Percentiles rank a stretch among this genome's conserved stretches.
Evolutionary conservation across 169 alveolate species (phyloP).

Genomic region (Besnoitia besnoiti): DNA sequence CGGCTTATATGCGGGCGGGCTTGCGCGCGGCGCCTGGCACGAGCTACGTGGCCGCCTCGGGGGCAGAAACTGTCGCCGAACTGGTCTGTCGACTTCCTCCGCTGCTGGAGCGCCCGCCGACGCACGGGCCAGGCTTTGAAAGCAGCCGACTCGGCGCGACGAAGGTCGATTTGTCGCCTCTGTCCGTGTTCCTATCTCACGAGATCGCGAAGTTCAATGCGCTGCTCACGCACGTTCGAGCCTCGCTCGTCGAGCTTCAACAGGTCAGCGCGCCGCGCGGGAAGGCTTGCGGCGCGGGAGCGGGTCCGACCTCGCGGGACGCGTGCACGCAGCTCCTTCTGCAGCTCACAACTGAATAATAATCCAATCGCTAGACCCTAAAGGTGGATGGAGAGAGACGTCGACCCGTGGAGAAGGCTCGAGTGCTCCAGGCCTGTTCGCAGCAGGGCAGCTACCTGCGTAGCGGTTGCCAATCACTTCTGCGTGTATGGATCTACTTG

Average conservation of each 20-base stretch:
- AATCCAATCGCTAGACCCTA: too few species aligned
- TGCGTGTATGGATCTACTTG: too few species aligned
- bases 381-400: too few species aligned
- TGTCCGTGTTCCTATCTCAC: constrained; percentile 43
- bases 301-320: too few species aligned
- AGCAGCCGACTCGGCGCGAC: constrained; percentile 4
- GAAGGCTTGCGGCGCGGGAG: too few species aligned
- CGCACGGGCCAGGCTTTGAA: not conserved
- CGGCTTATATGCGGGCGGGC: constrained; percentile 3
- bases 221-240: constrained; percentile 47
- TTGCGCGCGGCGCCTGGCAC: constrained; percentile 3
- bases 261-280: constrained; percentile 28
- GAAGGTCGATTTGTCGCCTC: constrained; percentile 51
- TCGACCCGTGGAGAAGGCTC: too few species aligned
- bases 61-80: constrained; percentile 23
- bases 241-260: constrained; percentile 45
- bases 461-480: too few species aligned
- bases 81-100: constrained; percentile 46
- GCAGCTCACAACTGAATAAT: too few species aligned
- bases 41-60: constrained; percentile 37
- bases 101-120: not conserved
- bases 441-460: too few species aligned
- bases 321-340: too few species aligned
- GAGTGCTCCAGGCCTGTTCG: too few species aligned
- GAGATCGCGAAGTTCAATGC: constrained; percentile 40